phyloP scores from a whole-genome alignment of 345 rosid genomes.

The Brassica napus region DNA sequence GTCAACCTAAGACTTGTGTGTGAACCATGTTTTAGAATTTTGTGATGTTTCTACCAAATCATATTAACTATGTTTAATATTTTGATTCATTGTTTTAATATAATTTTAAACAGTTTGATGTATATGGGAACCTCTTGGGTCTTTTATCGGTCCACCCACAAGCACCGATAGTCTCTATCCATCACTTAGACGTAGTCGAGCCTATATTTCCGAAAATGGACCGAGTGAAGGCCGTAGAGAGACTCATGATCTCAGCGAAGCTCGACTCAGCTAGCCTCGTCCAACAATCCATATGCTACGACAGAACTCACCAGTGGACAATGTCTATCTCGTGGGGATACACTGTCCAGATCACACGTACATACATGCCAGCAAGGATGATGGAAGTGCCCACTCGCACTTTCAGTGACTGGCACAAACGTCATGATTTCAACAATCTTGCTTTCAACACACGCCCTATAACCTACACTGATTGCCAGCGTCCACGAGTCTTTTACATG shows the following conservation, averaged over 20 bases:
- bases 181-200: constrained; percentile 60
- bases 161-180: constrained; percentile 66
- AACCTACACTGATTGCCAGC: constrained; percentile 46
- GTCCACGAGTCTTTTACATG: constrained; percentile 52
- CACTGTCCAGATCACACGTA: constrained; percentile 58
- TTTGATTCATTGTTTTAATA: neutral
- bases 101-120: constrained; percentile 47
- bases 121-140: constrained; percentile 60
- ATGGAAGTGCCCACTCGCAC: constrained; percentile 60
- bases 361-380: constrained; percentile 53
- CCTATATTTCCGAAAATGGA: constrained; percentile 61
- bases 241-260: constrained; percentile 45
- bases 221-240: constrained; percentile 45
- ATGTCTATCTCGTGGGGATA: constrained; percentile 80
- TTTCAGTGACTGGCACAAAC: constrained; percentile 57
- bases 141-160: constrained; percentile 74
- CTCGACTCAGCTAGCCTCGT: constrained; percentile 66
- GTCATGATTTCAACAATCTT: constrained; percentile 38
- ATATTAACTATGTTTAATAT: too few relatives aligned
- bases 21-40: too few relatives aligned
- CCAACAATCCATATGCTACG: constrained; percentile 78
- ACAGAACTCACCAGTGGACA: constrained; percentile 56
- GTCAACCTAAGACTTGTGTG: too few relatives aligned
- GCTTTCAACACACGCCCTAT: constrained; percentile 63
- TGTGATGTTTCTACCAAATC: too few relatives aligned